Evolutionary conservation across 2,329 filamentous ascomycete species (phyloP).

Genomic region (Pezicula radicicola): DNA sequence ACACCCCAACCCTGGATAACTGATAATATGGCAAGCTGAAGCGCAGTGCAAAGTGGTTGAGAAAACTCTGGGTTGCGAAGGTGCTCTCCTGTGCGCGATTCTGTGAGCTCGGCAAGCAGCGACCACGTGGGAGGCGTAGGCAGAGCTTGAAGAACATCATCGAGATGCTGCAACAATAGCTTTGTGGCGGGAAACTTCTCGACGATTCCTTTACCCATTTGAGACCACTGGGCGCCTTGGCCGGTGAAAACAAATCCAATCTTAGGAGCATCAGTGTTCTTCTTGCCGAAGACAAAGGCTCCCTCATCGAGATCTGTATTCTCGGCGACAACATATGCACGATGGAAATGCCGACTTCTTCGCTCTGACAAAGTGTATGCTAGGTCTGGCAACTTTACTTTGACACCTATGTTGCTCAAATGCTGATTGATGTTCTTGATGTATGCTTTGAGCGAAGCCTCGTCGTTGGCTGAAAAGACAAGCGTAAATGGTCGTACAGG

Average conservation of each 20-base stretch:
- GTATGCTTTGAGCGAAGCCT: slow-evolving; percentile 21
- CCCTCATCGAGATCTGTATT: not conserved
- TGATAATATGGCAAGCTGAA: slow-evolving; percentile 19
- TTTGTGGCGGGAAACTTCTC: slow-evolving; percentile 4
- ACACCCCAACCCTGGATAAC: slow-evolving; percentile 11
- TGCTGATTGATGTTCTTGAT: slow-evolving; percentile 18
- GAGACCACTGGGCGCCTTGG: slow-evolving; percentile 26
- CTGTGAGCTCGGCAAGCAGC: slow-evolving; percentile 2
- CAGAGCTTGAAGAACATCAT: slow-evolving; percentile 8
- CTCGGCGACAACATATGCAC: slow-evolving; percentile 14
- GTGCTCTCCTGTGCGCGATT: not conserved
- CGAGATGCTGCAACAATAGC: slow-evolving; percentile 1
- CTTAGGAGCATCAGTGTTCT: not conserved
- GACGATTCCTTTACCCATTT: slow-evolving; percentile 22
- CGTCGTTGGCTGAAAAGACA: slow-evolving; percentile 20
- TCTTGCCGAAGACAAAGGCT: not conserved
- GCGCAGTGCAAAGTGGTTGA: slow-evolving; percentile 11
- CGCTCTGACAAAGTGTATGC: slow-evolving; percentile 21
- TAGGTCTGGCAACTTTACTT: slow-evolving; percentile 11
- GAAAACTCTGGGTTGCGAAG: slow-evolving; percentile 4
- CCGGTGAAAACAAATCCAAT: slow-evolving; percentile 27
- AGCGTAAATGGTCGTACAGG: slow-evolving; percentile 8
- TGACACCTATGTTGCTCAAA: slow-evolving; percentile 12
- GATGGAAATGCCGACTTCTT: slow-evolving; percentile 15
- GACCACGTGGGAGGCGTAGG: slow-evolving; percentile 4